These are phyloP conservation scores for Colletotrichum karsti DNA, from an alignment of 2,329 filamentous ascomycete genomes.

Conservation along the genomic window DNA sequence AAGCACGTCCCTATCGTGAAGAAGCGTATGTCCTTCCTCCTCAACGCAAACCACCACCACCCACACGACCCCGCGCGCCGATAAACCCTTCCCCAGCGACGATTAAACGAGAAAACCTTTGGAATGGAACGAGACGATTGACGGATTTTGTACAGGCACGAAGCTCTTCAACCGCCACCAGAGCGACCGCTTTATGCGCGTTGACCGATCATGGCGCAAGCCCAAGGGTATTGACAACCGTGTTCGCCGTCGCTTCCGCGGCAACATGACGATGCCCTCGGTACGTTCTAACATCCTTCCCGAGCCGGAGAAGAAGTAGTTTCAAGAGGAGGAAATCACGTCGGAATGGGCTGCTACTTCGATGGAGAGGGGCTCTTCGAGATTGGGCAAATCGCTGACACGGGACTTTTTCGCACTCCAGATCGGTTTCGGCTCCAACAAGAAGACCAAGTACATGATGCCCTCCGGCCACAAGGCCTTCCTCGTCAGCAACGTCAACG, in stretches of 20 bases:
- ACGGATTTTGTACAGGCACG: slow-evolving; percentile 70
- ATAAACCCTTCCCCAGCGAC: background rate
- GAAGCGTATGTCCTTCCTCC: slow-evolving; percentile 84
- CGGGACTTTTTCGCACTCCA: slow-evolving; percentile 45
- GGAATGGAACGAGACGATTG: slow-evolving; percentile 38
- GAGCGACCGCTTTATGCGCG: slow-evolving; percentile 95
- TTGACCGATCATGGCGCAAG: slow-evolving; percentile 94
- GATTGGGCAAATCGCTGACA: slow-evolving; percentile 11
- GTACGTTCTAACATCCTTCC: slow-evolving; percentile 67
- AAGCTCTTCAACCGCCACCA: slow-evolving; percentile 98
- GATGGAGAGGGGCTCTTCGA: background rate
- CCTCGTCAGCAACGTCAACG: slow-evolving; percentile 95
- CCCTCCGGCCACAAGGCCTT: slow-evolving; percentile 99
- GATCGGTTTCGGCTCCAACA: slow-evolving; percentile 99
- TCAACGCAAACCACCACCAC: slow-evolving; percentile 3
- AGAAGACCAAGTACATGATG: slow-evolving; percentile 99
- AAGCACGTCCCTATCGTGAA: slow-evolving; percentile 99
- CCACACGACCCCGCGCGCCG: slow-evolving; percentile 21
- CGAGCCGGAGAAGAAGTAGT: slow-evolving; percentile 11
- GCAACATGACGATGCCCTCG: slow-evolving; percentile 96
- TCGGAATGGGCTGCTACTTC: background rate
- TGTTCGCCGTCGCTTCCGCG: slow-evolving; percentile 96
- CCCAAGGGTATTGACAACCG: slow-evolving; percentile 99
- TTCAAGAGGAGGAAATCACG: slow-evolving; percentile 1
- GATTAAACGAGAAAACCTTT: slow-evolving; percentile 19